Evolutionary conservation across 192 early-diverging fungal genomes (phyloP).

Genomic region (Borealophlyctis nickersoniae): DNA sequence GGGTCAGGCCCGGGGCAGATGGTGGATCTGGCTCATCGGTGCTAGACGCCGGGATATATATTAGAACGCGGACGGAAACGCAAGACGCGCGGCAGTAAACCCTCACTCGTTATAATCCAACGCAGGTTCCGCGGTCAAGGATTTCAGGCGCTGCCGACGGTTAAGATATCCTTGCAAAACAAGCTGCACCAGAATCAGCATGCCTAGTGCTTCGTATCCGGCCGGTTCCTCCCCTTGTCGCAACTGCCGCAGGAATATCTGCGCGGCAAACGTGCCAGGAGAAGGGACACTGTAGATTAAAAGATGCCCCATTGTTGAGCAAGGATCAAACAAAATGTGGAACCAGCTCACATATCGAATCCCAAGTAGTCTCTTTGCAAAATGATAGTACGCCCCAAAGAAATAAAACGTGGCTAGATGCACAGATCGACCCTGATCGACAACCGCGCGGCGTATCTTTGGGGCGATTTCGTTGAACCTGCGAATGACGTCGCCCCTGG

Average conservation of each 20-base stretch:
- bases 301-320: background rate
- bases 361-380: constrained; percentile 76
- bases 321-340: constrained; percentile 15
- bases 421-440: constrained; percentile 42
- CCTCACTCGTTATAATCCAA: constrained; percentile 22
- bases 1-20: constrained; percentile 17
- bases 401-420: constrained; percentile 92
- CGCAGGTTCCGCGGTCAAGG: background rate
- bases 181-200: constrained; percentile 73
- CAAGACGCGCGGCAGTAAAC: background rate
- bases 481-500: no score
- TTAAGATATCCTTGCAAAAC: constrained; percentile 48
- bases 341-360: constrained; percentile 79
- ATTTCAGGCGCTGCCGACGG: background rate
- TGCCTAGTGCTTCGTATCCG: constrained; percentile 85
- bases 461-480: no score
- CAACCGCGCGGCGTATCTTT: no score
- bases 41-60: background rate
- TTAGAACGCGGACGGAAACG: background rate
- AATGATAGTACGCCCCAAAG: constrained; percentile 72
- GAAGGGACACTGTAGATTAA: constrained; percentile 1
- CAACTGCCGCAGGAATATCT: constrained; percentile 76
- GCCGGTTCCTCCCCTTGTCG: constrained; percentile 65
- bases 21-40: constrained; percentile 19
- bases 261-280: constrained; percentile 3